A percentile compares a stretch with the other conserved stretches of the same genome.
These are phyloP conservation scores for Cornus controversa DNA, from an alignment of 148 eudicot species.

Conservation along the genomic window DNA sequence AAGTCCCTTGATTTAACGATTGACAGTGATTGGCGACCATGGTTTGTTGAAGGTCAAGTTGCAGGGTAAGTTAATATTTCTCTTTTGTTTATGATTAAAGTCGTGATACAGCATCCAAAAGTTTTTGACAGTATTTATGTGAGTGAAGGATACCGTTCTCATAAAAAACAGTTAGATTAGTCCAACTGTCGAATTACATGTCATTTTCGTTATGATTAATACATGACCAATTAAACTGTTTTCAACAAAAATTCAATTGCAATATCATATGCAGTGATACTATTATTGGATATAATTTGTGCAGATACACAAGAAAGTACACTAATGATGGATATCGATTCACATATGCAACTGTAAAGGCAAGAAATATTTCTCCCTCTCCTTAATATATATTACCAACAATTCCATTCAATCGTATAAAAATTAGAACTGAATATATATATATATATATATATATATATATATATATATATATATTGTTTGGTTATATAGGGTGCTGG, in stretches of 20 bases:
- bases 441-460: too few relatives aligned
- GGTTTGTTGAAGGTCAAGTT: slow-evolving; percentile 20
- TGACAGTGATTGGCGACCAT: slow-evolving; percentile 17
- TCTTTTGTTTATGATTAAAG: too few relatives aligned
- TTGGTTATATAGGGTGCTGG: slow-evolving; percentile 17
- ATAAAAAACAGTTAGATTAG: too few relatives aligned
- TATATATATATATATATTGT: too few relatives aligned
- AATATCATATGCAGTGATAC: not conserved
- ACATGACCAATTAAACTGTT: too few relatives aligned
- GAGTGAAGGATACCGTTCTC: too few relatives aligned
- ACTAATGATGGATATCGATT: slow-evolving; percentile 15
- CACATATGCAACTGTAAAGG: slow-evolving; percentile 19
- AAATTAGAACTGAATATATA: not conserved
- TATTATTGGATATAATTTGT: not conserved
- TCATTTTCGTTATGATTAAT: too few relatives aligned
- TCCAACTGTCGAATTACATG: too few relatives aligned
- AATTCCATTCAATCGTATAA: not conserved
- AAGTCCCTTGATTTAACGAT: slow-evolving; percentile 15
- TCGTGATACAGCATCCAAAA: too few relatives aligned
- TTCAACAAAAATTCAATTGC: too few relatives aligned
- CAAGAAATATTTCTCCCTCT: not conserved
- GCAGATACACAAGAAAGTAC: slow-evolving; percentile 18
- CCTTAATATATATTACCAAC: too few relatives aligned
- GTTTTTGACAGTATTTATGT: too few relatives aligned
- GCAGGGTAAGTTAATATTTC: slow-evolving; percentile 20